phyloP scores from a whole-genome alignment of 2,329 filamentous ascomycete genomes.

The Aspergillus clavatus region DNA sequence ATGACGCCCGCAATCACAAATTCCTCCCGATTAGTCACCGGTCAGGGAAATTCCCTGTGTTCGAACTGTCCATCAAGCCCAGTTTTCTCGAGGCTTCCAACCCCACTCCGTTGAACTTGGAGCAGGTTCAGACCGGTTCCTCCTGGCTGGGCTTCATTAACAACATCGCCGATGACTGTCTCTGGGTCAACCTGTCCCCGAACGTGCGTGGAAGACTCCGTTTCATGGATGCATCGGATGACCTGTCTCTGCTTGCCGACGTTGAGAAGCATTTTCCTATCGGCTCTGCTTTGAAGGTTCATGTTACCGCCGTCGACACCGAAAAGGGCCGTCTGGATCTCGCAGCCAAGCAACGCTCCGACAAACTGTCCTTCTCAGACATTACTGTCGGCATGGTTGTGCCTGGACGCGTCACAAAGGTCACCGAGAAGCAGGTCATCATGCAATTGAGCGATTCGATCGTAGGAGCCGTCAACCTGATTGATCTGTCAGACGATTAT shows the following conservation, averaged over 20 bases:
- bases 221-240: constrained; percentile 79
- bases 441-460: constrained; percentile 79
- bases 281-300: constrained; percentile 80
- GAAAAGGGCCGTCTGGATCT: constrained; percentile 75
- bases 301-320: constrained; percentile 68
- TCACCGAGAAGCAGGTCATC: constrained; percentile 75
- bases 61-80: constrained; percentile 80
- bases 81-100: constrained; percentile 52
- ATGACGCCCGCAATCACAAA: constrained; percentile 83
- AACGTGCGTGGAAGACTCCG: constrained; percentile 79
- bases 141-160: constrained; percentile 82
- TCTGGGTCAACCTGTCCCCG: constrained; percentile 90
- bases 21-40: constrained; percentile 90
- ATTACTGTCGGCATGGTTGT: constrained; percentile 76
- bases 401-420: constrained; percentile 76
- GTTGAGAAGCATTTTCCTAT: constrained; percentile 77
- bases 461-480: constrained; percentile 72
- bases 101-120: constrained; percentile 62
- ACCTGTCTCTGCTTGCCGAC: constrained; percentile 72
- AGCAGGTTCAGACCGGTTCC: constrained; percentile 67
- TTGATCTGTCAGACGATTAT: constrained; percentile 84
- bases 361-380: constrained; percentile 62
- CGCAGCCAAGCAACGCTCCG: constrained; percentile 64
- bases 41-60: constrained; percentile 69
- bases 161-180: constrained; percentile 70